Conservation (phyloP, 2,329 filamentous ascomycete species). For the Neonectria sp. region DNA sequence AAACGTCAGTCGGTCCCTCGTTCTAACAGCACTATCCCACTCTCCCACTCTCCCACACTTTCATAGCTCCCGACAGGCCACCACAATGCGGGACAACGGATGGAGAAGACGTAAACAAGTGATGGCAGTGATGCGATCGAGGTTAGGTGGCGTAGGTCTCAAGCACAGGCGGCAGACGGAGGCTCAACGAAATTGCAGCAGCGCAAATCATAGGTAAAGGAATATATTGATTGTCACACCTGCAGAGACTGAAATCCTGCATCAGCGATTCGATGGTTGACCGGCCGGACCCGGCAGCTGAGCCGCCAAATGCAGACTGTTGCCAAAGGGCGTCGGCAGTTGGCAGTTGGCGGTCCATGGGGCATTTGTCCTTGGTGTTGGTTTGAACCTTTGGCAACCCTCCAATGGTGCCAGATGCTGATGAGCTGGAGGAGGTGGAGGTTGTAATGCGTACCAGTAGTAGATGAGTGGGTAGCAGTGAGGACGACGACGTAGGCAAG, state of each 20-base stretch:
- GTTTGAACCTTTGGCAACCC: conserved; percentile 10
- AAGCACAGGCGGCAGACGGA: conserved; percentile 2
- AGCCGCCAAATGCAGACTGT: not conserved
- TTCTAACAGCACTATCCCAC: conserved; percentile 5
- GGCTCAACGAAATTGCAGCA: conserved; percentile 5
- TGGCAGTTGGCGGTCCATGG: conserved; percentile 16
- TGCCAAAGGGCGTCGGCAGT: conserved; percentile 21
- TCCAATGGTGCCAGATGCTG: conserved; percentile 5
- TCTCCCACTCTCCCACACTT: conserved; percentile 18
- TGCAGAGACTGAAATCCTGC: conserved; percentile 17
- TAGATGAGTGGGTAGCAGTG: not conserved
- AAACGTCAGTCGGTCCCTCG: conserved; percentile 4
- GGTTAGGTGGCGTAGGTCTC: conserved; percentile 2
- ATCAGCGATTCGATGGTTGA: conserved; percentile 18
- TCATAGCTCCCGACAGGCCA: conserved; percentile 25
- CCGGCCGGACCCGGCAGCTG: conserved; percentile 23
- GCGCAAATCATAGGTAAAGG: conserved; percentile 24
- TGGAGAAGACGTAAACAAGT: not conserved
- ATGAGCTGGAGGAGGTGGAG: conserved; percentile 19
- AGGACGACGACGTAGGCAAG: conserved; percentile 26
- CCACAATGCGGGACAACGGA: conserved; percentile 29
- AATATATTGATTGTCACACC: conserved; percentile 13
- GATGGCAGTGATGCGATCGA: conserved; percentile 18
- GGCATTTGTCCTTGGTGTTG: conserved; percentile 6
- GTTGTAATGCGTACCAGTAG: conserved; percentile 20